Evolutionary conservation across 768 basidiomycete species (phyloP), one percentile per base, ranked within the genome.

Genomic region (Termitomyces titanicus): DNA sequence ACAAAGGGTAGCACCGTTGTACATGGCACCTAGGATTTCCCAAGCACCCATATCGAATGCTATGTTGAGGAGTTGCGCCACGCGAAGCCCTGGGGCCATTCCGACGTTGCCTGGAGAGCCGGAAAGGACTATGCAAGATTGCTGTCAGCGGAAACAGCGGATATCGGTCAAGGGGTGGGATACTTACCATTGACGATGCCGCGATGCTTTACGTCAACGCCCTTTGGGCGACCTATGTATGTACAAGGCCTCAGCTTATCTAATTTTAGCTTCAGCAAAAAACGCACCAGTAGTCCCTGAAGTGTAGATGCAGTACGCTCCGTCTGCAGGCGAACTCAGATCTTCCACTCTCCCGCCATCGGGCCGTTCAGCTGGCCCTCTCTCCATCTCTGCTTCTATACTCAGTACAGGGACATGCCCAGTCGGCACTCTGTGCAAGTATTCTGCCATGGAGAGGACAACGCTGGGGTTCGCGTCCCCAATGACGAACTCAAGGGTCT

Each of bases 41-140:
- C 84, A 86, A 18, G 81, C 82, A 40, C 80, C 81, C 82, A 86
- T 84, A 60, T 86, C 84, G 62, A 85, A 86, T 4, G 83, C 79
- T 42, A 86, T 78, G 58, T 85, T 84, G 68, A 86, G 74, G 22
- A 85, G 68, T 60, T 85, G 83, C 8, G 82, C 76, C 20, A 85
- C 81, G 11, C 80, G 75, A 29, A 75, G 61, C 12, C 83, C 82
- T 1, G 81, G 80, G n/a, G 65, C 56, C 80, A 86, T 84, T 31
- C 76, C 75, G 10, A 84, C 70, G 58, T 80, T 83, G n/a, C 82
- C 83, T 24, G 83, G 83, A 18, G 71, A 59, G 54, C 72, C 62
- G 47, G 70, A 72, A 18, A 75, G 61, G 25, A 75, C 74, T 75
- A 38, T n/a, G n/a, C n/a, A 1, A 13, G 33, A 44, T 42, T 29